Conservation (phyloP, 257 asterid genomes). For the Anisodus tanguticus region DNA sequence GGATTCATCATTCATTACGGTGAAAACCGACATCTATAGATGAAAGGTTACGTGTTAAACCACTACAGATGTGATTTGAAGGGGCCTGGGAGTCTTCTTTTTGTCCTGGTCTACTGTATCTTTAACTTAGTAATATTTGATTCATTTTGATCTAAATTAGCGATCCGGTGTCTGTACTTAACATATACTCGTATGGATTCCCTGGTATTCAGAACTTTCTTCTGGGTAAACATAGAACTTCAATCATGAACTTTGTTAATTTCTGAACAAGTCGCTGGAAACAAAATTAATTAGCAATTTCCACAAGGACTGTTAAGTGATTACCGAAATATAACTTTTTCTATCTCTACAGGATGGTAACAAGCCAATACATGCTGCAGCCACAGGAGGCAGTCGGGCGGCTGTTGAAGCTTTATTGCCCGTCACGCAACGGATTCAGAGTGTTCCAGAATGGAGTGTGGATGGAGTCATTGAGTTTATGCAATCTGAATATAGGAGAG, state of each 20-base stretch:
- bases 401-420: slow-evolving; percentile 82
- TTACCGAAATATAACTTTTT: background rate
- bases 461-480: slow-evolving; percentile 71
- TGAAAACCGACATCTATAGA: background rate
- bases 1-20: background rate
- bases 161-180: background rate
- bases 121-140: slow-evolving; percentile 8
- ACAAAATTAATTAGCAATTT: background rate
- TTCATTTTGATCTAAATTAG: background rate
- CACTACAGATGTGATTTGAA: background rate
- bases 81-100: slow-evolving; percentile 18
- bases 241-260: slow-evolving; percentile 23
- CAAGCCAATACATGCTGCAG: slow-evolving; percentile 87
- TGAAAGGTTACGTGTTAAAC: background rate
- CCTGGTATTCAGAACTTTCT: background rate
- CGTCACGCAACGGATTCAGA: slow-evolving; percentile 52
- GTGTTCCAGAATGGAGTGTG: slow-evolving; percentile 69
- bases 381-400: slow-evolving; percentile 63
- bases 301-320: background rate
- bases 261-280: background rate
- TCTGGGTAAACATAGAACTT: background rate
- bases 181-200: background rate
- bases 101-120: slow-evolving; percentile 27
- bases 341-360: slow-evolving; percentile 66
- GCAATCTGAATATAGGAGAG: slow-evolving; percentile 56